These are phyloP conservation scores for Aspergillus sp. DNA, from an alignment of 2,329 filamentous ascomycete genomes.

Conservation along the genomic window DNA sequence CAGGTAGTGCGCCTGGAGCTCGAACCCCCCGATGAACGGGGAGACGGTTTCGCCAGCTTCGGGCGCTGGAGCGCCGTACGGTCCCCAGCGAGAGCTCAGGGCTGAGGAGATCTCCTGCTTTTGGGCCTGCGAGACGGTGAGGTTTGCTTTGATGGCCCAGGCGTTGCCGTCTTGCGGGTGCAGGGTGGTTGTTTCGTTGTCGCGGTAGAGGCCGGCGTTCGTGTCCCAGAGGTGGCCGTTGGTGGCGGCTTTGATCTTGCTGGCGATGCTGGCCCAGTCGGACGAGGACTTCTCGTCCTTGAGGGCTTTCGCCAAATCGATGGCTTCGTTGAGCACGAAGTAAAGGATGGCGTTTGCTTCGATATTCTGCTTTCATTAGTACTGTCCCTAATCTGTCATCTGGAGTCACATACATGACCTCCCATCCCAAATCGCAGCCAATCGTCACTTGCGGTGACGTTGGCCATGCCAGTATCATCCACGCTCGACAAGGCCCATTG, in stretches of 20 bases:
- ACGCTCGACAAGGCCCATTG: slow-evolving; percentile 42
- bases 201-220: slow-evolving; percentile 20
- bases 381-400: too few species aligned
- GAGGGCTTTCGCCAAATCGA: slow-evolving; percentile 19
- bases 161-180: slow-evolving; percentile 37
- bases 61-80: slow-evolving; percentile 46
- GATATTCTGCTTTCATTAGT: slow-evolving; percentile 9
- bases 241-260: slow-evolving; percentile 21
- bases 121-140: slow-evolving; percentile 23
- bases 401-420: slow-evolving; percentile 28
- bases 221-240: slow-evolving; percentile 28
- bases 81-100: slow-evolving; percentile 43
- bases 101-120: slow-evolving; percentile 31
- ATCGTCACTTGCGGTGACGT: slow-evolving; percentile 44
- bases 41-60: slow-evolving; percentile 41
- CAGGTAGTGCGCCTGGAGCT: slow-evolving; percentile 43
- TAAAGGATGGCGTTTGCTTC: slow-evolving; percentile 47
- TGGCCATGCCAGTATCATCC: slow-evolving; percentile 44
- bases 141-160: slow-evolving; percentile 37
- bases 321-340: slow-evolving; percentile 24
- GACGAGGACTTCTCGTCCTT: slow-evolving; percentile 13
- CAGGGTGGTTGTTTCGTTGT: slow-evolving; percentile 29
- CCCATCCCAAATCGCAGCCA: slow-evolving; percentile 53
- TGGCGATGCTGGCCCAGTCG: slow-evolving; percentile 20
- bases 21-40: slow-evolving; percentile 43